Evolutionary conservation across 2,329 filamentous ascomycete species (phyloP).

Genomic region (Karstenula rhodostoma): DNA sequence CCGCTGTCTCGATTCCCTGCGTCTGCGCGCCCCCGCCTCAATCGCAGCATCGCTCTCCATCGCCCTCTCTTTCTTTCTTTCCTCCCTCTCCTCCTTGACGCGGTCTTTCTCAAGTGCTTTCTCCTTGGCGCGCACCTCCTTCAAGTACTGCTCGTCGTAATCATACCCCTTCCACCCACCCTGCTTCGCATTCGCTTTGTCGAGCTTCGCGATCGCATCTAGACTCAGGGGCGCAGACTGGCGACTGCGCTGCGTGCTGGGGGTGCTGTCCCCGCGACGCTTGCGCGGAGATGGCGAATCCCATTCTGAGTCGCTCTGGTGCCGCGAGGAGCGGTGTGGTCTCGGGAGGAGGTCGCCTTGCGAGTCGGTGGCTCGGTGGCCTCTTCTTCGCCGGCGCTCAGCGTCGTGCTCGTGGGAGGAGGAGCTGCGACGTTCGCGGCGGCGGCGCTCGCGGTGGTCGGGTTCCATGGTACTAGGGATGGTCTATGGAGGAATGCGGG

Average conservation of each 20-base stretch:
- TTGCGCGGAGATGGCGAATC: conserved; percentile 37
- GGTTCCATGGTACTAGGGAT: conserved; percentile 20
- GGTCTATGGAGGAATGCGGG: conserved; percentile 28
- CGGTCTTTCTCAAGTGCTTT: conserved; percentile 44
- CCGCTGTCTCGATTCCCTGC: conserved; percentile 23
- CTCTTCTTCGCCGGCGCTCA: conserved; percentile 40
- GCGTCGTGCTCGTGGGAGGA: conserved; percentile 33
- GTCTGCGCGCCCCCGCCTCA: conserved; percentile 34
- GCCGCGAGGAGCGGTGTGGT: conserved; percentile 27
- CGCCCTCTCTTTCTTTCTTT: conserved; percentile 33
- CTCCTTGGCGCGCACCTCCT: conserved; percentile 48
- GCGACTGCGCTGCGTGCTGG: conserved; percentile 28
- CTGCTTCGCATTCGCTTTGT: conserved; percentile 67
- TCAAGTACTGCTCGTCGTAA: conserved; percentile 50
- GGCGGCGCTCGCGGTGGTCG: conserved; percentile 34
- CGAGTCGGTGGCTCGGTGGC: conserved; percentile 52
- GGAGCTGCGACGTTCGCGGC: conserved; percentile 40
- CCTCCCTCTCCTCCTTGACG: conserved; percentile 43
- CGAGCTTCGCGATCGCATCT: conserved; percentile 71
- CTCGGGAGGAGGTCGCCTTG: conserved; percentile 45
- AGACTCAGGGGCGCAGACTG: conserved; percentile 53
- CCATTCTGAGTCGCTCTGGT: conserved; percentile 43
- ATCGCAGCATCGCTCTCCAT: conserved; percentile 31
- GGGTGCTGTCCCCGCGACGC: conserved; percentile 23
- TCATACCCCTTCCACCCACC: conserved; percentile 53